A percentile compares a stretch with the other conserved stretches of the same genome.
These are phyloP conservation scores for Fusarium sp. DNA, from an alignment of 2,329 filamentous ascomycete species.

Conservation along the genomic window DNA sequence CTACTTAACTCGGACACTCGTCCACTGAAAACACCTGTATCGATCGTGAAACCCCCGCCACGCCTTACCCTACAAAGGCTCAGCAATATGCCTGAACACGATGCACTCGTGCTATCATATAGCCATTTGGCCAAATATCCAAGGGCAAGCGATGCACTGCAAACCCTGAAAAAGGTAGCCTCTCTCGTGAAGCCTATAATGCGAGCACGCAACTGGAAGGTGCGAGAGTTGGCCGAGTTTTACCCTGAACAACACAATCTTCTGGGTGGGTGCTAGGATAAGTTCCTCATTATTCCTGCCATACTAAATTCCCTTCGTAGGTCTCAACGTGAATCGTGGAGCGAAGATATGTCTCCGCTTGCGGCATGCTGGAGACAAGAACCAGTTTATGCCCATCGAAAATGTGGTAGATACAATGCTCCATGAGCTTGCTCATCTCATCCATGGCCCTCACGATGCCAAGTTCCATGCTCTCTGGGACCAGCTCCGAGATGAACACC, in stretches of 20 bases:
- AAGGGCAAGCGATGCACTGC: constrained; percentile 64
- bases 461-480: constrained; percentile 91
- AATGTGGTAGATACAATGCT: constrained; percentile 90
- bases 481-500: constrained; percentile 87
- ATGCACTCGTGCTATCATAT: constrained; percentile 62
- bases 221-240: constrained; percentile 86
- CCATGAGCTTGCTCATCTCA: constrained; percentile 92
- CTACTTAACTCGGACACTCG: constrained; percentile 6
- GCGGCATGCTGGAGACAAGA: constrained; percentile 79
- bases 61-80: constrained; percentile 12
- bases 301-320: constrained; percentile 53
- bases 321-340: constrained; percentile 82
- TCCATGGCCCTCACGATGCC: constrained; percentile 84
- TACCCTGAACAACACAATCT: constrained; percentile 80
- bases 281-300: neutral
- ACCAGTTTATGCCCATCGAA: constrained; percentile 84
- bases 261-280: constrained; percentile 72
- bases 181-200: constrained; percentile 96
- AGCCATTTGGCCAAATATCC: constrained; percentile 63
- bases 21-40: constrained; percentile 5
- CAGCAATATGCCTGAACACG: constrained; percentile 48
- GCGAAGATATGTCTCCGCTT: constrained; percentile 86
- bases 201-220: constrained; percentile 85
- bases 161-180: constrained; percentile 81
- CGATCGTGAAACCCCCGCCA: constrained; percentile 15